Evolutionary conservation across 73 alveolate species (phyloP).

Genomic region (Tetrahymena borealis): DNA sequence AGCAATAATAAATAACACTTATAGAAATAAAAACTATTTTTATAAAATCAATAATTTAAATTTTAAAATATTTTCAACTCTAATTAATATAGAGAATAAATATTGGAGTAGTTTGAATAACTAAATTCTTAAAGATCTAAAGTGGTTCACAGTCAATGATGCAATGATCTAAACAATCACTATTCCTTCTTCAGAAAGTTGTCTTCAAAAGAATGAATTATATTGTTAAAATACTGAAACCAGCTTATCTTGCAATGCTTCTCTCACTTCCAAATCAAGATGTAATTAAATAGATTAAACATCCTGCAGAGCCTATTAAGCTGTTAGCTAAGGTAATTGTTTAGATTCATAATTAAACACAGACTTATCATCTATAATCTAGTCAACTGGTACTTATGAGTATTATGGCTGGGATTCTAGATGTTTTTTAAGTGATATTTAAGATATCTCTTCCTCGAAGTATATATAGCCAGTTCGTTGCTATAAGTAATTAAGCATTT

Average conservation of each 20-base stretch:
- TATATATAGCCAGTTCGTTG: neutral
- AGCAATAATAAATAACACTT: no score
- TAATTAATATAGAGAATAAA: neutral
- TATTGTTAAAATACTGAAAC: neutral
- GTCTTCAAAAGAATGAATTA: neutral
- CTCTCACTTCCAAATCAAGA: neutral
- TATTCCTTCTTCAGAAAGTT: neutral
- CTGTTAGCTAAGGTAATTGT: neutral
- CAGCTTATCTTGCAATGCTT: neutral
- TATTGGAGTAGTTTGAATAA: neutral
- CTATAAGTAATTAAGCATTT: neutral
- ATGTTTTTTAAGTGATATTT: neutral
- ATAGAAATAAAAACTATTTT: no score
- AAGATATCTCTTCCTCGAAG: neutral
- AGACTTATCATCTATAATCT: neutral
- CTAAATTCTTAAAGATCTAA: neutral
- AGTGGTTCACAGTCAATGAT: neutral
- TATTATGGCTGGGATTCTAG: neutral
- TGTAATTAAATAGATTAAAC: neutral
- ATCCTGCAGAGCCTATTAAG: neutral
- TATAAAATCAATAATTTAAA: no score
- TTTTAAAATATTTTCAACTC: no score
- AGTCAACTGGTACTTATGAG: neutral
- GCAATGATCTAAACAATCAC: neutral
- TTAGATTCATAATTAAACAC: neutral